These are phyloP conservation scores for Microthlaspi erraticum DNA, from an alignment of 345 rosid genomes.

Conservation along the genomic window DNA sequence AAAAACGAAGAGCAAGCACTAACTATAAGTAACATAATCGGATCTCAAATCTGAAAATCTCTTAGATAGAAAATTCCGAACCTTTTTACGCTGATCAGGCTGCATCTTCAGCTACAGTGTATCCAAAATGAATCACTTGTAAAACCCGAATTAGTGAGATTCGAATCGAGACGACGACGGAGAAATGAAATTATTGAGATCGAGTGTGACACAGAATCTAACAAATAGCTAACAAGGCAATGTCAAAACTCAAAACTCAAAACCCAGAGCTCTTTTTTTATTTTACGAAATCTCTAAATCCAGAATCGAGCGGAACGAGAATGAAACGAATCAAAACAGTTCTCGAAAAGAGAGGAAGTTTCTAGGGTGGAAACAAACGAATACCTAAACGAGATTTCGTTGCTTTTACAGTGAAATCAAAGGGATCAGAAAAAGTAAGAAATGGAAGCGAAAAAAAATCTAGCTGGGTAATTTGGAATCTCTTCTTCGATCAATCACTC, in stretches of 20 bases:
- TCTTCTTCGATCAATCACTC: conserved; percentile 30
- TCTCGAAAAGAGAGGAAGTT: not conserved
- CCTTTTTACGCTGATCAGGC: conserved; percentile 93
- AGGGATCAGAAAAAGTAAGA: conserved; percentile 2
- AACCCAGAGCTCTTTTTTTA: conserved; percentile 5
- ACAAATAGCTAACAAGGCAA: conserved; percentile 24
- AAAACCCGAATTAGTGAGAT: conserved; percentile 12
- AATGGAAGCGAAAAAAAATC: not conserved
- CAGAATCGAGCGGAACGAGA: conserved; percentile 10
- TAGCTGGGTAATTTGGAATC: conserved; percentile 8
- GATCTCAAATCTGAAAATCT: conserved; percentile 18
- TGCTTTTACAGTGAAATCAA: conserved; percentile 20
- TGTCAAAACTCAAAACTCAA: conserved; percentile 27
- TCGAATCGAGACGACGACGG: not conserved
- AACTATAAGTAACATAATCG: not conserved
- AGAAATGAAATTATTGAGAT: conserved; percentile 10
- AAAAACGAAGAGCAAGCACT: too few species aligned
- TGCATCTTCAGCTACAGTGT: conserved; percentile 76
- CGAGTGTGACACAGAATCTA: not conserved
- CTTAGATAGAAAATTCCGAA: conserved; percentile 12
- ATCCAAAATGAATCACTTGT: conserved; percentile 43
- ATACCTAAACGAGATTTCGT: conserved; percentile 28
- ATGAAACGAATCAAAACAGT: conserved; percentile 5
- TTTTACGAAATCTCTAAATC: conserved; percentile 17
- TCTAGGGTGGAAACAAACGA: not conserved